Percentiles rank a stretch among this genome's conserved stretches.
Evolutionary conservation across 2,329 filamentous ascomycete species (phyloP).

Genomic region (Talaromyces sp.): DNA sequence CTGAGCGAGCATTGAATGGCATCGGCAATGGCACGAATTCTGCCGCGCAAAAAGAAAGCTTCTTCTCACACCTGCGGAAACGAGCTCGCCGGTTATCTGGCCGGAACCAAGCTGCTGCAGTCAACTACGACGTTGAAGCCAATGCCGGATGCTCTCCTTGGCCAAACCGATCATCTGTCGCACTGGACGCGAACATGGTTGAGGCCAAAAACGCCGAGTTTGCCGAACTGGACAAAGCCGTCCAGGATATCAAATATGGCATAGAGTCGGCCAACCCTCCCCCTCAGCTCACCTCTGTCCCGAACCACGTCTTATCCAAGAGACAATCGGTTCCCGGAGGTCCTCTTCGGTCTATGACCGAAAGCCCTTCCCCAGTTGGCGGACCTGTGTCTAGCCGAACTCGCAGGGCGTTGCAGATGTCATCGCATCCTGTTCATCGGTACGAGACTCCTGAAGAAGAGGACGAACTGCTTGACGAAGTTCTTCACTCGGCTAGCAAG

Average conservation of each 20-base stretch:
- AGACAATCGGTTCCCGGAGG: slow-evolving; percentile 37
- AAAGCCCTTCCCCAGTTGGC: slow-evolving; percentile 23
- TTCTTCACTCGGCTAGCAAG: slow-evolving; percentile 69
- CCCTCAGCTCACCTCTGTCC: slow-evolving; percentile 28
- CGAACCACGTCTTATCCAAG: slow-evolving; percentile 26
- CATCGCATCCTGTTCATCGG: slow-evolving; percentile 69
- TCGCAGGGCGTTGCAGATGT: slow-evolving; percentile 66
- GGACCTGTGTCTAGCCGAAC: slow-evolving; percentile 72
- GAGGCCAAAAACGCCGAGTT: slow-evolving; percentile 48
- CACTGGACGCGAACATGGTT: slow-evolving; percentile 59
- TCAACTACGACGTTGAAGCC: slow-evolving; percentile 84
- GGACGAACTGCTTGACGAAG: slow-evolving; percentile 91
- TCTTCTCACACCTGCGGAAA: slow-evolving; percentile 96
- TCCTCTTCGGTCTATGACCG: slow-evolving; percentile 25
- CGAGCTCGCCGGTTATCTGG: slow-evolving; percentile 88
- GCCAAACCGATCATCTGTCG: slow-evolving; percentile 80
- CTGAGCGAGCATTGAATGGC: slow-evolving; percentile 84
- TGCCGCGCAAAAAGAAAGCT: slow-evolving; percentile 83
- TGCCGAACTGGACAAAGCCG: slow-evolving; percentile 57
- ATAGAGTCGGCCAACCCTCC: slow-evolving; percentile 43
- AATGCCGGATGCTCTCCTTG: slow-evolving; percentile 87
- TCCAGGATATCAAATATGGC: slow-evolving; percentile 58
- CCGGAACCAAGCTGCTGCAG: slow-evolving; percentile 77
- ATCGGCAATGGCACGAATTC: slow-evolving; percentile 71
- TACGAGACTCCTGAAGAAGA: slow-evolving; percentile 97